Percentiles rank a stretch among this genome's conserved stretches.
Evolutionary conservation across 305 asterid species (phyloP).

Genomic region (Fraxinus floribunda): DNA sequence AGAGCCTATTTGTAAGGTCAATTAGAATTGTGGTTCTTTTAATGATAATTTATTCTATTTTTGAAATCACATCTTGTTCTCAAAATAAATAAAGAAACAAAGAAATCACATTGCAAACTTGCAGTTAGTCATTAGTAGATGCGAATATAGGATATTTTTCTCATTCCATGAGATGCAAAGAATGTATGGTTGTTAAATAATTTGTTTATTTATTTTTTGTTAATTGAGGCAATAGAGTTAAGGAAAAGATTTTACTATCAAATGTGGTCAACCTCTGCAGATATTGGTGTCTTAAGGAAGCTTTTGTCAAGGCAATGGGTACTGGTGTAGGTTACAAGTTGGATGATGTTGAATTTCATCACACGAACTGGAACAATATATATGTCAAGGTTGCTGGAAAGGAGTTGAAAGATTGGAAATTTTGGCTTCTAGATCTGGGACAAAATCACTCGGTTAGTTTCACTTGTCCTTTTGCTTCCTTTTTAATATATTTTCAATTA

Average conservation of each 20-base stretch:
- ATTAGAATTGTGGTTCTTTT: not conserved
- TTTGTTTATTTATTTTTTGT: not conserved
- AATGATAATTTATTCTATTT: not conserved
- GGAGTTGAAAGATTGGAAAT: conserved; percentile 76
- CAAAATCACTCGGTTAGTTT: conserved; percentile 59
- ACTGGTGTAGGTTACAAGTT: conserved; percentile 64
- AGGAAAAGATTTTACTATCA: not conserved
- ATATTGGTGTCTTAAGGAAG: conserved; percentile 95
- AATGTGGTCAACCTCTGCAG: conserved; percentile 41
- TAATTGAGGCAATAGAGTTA: not conserved
- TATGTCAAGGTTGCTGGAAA: conserved; percentile 61
- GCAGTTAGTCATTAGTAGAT: not conserved
- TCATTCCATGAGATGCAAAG: not conserved
- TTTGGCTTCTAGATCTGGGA: conserved; percentile 64
- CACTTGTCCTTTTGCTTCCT: not conserved
- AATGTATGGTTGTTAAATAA: not conserved
- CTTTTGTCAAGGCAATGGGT: conserved; percentile 87
- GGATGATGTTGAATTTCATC: conserved; percentile 76
- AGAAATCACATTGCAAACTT: not conserved
- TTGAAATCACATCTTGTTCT: not conserved
- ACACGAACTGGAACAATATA: conserved; percentile 64
- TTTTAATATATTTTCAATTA: not conserved
- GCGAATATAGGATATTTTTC: not conserved
- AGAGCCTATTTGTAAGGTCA: not conserved
- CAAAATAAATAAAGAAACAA: not conserved